phyloP scores from a whole-genome alignment of 495 filamentous ascomycete species.

The Sordaria brevicollis region DNA sequence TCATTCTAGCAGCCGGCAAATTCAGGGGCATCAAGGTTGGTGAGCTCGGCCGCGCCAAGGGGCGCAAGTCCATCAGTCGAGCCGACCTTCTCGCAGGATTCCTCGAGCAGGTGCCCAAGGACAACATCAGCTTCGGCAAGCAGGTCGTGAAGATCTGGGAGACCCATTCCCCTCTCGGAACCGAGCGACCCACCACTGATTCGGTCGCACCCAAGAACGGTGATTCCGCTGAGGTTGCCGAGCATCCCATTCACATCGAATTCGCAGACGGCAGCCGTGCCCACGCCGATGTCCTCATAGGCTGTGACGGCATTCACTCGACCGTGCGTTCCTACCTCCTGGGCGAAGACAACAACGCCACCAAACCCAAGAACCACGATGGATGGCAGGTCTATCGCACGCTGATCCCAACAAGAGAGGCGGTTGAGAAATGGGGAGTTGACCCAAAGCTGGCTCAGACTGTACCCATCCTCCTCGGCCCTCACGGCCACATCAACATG shows the following conservation, averaged over 20 bases:
- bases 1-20: slow-evolving; percentile 24
- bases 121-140: slow-evolving; percentile 20
- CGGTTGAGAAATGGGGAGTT: slow-evolving; percentile 21
- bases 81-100: slow-evolving; percentile 25
- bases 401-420: slow-evolving; percentile 22
- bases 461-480: slow-evolving; percentile 27
- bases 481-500: slow-evolving; percentile 26
- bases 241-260: slow-evolving; percentile 11
- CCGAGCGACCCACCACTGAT: not conserved
- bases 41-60: slow-evolving; percentile 29
- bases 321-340: slow-evolving; percentile 29
- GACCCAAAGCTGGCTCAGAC: slow-evolving; percentile 17
- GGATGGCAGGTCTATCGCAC: slow-evolving; percentile 35
- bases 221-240: slow-evolving; percentile 1
- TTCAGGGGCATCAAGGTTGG: slow-evolving; percentile 21
- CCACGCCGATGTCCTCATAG: slow-evolving; percentile 27
- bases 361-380: slow-evolving; percentile 29
- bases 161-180: not conserved
- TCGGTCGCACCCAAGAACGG: not conserved
- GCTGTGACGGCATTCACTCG: slow-evolving; percentile 39
- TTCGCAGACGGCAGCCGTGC: slow-evolving; percentile 26
- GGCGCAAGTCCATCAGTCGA: slow-evolving; percentile 26
- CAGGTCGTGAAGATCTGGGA: slow-evolving; percentile 15
- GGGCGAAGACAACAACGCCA: slow-evolving; percentile 26
- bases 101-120: slow-evolving; percentile 17